Evolutionary conservation across 2,329 filamentous ascomycete genomes (phyloP), one percentile per base, ranked within the genome.

Genomic region (Epichloe elymi): DNA sequence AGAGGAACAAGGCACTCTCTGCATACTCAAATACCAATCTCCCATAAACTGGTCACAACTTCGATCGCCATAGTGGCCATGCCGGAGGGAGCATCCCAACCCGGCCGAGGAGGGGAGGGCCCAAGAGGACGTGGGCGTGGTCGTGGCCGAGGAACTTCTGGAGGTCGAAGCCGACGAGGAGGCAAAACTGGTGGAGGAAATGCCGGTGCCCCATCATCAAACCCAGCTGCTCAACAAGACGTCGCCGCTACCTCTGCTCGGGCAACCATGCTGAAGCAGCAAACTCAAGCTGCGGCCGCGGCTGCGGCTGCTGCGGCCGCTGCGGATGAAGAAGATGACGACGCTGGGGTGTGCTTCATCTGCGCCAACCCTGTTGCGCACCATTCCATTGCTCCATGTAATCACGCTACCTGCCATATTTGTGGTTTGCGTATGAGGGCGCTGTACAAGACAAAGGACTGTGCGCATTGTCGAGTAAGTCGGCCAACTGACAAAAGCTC

Each of bases 401-500:
- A 96, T 67, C 93, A 98, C 70, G 80, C 87, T 52, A 96, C 91
- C 46, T 98, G 93, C 65, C 93, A 98, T 70, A 95, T 97, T 57
- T 98, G 93, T 67, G 85, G 89, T 10, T 71, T 98, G 59, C 80
- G 93, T 53, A 80, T 97, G 79, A 80, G 93, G 59, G 93, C 91
- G 1, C 72, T 98, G 43, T 98, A 97, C 70, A 97, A 96, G 73
- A 94, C 83, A 54, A 95, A 95, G 67, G 86, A 90, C 57, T 98
- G 93, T 68, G 86, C 90, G n/a, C 90, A 97, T 67, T 98, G 93
- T 65, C 78, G 93, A 63, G 87, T 90, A 75, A 59, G 84, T 73
- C 12, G 14, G 5, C 14, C 40, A 17, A 20, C 39, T 4, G 10
- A 23, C 8, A 7, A 26, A 47, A 3, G 4, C 19, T 47, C 3